phyloP scores from a whole-genome alignment of 371 early-diverging fungal genomes.

The Mucor mucedo region DNA sequence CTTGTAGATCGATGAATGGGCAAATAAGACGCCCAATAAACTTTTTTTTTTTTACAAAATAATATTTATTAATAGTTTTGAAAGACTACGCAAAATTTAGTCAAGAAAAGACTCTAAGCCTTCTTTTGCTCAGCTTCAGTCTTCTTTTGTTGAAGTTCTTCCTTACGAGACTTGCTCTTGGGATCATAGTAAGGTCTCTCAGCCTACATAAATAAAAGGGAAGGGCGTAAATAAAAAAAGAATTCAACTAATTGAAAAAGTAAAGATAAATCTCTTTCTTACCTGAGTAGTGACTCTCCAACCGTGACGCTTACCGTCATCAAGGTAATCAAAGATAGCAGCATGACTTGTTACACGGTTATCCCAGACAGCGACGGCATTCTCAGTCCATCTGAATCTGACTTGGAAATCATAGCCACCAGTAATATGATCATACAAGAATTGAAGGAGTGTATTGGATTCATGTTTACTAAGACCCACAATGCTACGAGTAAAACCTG shows the following conservation, averaged over 20 bases:
- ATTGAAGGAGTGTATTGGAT: slow-evolving; percentile 55
- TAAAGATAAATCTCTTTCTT: too few relatives aligned
- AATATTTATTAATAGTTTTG: too few relatives aligned
- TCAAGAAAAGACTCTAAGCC: too few relatives aligned
- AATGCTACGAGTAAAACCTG: slow-evolving; percentile 61
- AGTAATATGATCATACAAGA: slow-evolving; percentile 37
- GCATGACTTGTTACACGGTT: slow-evolving; percentile 56
- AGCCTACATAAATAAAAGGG: slow-evolving; percentile 25
- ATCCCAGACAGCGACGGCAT: slow-evolving; percentile 70
- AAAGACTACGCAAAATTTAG: too few relatives aligned
- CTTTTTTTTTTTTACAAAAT: too few relatives aligned
- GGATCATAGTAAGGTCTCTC: slow-evolving; percentile 65
- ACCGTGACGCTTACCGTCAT: slow-evolving; percentile 37
- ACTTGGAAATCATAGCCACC: slow-evolving; percentile 65
- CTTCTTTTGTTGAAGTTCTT: too few relatives aligned
- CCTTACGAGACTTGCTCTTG: slow-evolving; percentile 30
- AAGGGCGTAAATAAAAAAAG: neutral
- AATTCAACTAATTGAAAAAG: too few relatives aligned
- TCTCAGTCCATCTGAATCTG: slow-evolving; percentile 63
- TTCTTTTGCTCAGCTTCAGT: too few relatives aligned
- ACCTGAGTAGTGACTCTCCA: slow-evolving; percentile 39
- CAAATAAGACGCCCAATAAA: too few relatives aligned
- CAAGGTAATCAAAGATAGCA: slow-evolving; percentile 31
- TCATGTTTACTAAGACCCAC: slow-evolving; percentile 53
- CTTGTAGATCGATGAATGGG: too few relatives aligned